These are phyloP conservation scores for Candida piceae DNA, from an alignment of 805 yeast genomes.

Conservation along the genomic window DNA sequence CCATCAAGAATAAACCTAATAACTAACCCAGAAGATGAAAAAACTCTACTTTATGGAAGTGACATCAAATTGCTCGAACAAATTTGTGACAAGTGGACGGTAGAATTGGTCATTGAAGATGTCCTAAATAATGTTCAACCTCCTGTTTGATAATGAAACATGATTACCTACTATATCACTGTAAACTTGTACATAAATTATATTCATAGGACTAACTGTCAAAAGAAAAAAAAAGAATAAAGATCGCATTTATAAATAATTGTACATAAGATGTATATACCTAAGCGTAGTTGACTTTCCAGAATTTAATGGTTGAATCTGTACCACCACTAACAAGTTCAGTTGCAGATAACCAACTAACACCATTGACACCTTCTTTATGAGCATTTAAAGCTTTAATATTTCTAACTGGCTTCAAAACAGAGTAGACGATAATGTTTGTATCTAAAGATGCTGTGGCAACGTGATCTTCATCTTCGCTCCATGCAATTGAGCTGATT, in stretches of 20 bases:
- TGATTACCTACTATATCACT: too few species aligned
- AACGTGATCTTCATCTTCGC: constrained; percentile 61
- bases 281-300: constrained; percentile 41
- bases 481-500: constrained; percentile 77
- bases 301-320: constrained; percentile 74
- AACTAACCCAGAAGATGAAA: constrained; percentile 38
- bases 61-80: constrained; percentile 38
- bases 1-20: constrained; percentile 40
- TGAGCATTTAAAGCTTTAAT: constrained; percentile 76
- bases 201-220: too few species aligned
- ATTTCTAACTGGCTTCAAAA: constrained; percentile 70
- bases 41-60: constrained; percentile 52
- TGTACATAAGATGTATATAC: too few species aligned
- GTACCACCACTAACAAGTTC: constrained; percentile 66
- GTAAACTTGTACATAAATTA: too few species aligned
- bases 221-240: too few species aligned
- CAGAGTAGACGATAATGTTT: constrained; percentile 73
- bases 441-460: constrained; percentile 85
- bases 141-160: too few species aligned
- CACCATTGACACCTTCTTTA: constrained; percentile 77
- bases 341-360: constrained; percentile 55
- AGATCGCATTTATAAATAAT: too few species aligned
- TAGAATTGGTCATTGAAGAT: constrained; percentile 46
- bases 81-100: constrained; percentile 41
- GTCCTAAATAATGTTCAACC: constrained; percentile 46